Percentiles rank a stretch among this genome's conserved stretches.
Conservation (phyloP, 345 rosid genomes). For the Eucalyptus shirleyi region DNA sequence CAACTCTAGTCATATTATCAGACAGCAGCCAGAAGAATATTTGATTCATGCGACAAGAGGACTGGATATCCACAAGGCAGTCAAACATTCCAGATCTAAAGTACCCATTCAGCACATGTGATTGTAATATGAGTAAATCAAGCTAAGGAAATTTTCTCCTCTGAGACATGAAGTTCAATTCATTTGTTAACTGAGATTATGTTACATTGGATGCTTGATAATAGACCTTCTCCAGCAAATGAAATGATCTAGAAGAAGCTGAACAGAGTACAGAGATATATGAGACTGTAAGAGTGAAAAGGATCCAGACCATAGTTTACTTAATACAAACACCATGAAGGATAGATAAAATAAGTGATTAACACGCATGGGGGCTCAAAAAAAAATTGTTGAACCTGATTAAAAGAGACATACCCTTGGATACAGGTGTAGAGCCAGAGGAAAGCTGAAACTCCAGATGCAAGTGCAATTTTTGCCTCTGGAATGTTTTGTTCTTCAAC, state of each 20-base stretch:
- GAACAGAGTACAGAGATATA: neutral
- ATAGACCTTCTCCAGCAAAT: neutral
- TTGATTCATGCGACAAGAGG: neutral
- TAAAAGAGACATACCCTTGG: conserved; percentile 41
- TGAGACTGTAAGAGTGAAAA: neutral
- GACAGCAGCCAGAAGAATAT: neutral
- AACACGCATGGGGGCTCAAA: neutral
- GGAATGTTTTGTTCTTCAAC: conserved; percentile 67
- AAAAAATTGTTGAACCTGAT: neutral
- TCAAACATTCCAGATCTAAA: neutral
- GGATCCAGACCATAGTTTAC: neutral
- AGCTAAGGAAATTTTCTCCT: neutral
- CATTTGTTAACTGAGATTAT: neutral
- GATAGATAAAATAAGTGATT: neutral
- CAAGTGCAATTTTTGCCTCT: conserved; percentile 50
- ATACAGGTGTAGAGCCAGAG: conserved; percentile 84
- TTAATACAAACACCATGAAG: neutral
- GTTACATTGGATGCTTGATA: neutral
- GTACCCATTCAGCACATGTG: neutral
- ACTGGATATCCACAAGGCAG: neutral
- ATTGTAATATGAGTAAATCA: neutral
- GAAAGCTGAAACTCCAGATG: conserved; percentile 70
- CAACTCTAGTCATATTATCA: neutral
- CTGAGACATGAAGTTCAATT: neutral
- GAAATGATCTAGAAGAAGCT: neutral